Base-by-base conservation (phyloP, 257 asterid species). In the Rauvolfia tetraphylla region DNA sequence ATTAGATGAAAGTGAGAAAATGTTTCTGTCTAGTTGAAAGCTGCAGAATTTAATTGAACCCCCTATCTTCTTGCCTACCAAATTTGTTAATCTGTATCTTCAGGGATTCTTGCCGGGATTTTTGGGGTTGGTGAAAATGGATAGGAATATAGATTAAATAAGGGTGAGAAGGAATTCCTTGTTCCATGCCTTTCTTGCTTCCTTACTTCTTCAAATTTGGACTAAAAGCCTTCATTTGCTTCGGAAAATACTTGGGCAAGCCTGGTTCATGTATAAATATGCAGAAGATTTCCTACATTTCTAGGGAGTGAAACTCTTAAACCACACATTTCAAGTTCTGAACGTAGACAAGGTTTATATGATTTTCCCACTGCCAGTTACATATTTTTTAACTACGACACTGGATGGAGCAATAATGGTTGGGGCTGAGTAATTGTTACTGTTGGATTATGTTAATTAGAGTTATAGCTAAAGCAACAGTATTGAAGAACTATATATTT, bases 401-500 rank as follows among this genome's bases (percentile, higher is more conserved):
- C 7, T 29, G 18, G 41, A 61, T 2, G 36, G 18, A 58, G 36
- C 66, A n/a, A 58, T 58, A 61, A 29, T 27, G 0, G 23, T 31
- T 22, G 25, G 46, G 48, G 3, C 11, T 20, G 20, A 66, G 29
- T 56, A 58, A 42, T 31, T 38, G 53, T 10, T 38, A 33, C 61
- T 59, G 10, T 18, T 69, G n/a, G 25, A 42, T 59, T 31, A 14
- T 61, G 77, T 33, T 59, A 4, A 22, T 15, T 11, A 59, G 53
- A 56, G 33, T 49, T 7, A 41, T 78, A 72, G 33, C 68, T 57
- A 34, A 27, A 58, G 54, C 17, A 29, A 15, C 18, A 73, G 53
- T 66, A 20, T 73, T 34, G 31, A 72, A 68, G 36, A 67, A 36
- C 49, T 13, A 23, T 67, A 27, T 9, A 44, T 81, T 27, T 74